Percentiles rank a stretch among this genome's conserved stretches.
Conservation (phyloP, 176 grass and related monocot species). For the Lolium rigidum region DNA sequence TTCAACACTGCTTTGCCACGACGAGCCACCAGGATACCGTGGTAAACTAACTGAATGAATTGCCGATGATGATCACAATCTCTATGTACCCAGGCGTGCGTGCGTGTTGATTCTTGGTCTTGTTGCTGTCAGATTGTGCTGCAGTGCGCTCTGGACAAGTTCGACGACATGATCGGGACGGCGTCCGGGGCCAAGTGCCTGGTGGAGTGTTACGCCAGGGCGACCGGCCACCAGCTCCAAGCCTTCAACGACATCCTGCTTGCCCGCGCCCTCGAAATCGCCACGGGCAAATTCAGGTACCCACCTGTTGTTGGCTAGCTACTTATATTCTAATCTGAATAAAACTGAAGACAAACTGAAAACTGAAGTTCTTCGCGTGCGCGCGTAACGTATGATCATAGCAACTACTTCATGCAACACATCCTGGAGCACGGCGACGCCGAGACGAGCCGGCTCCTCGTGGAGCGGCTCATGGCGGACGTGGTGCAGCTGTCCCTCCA, state of each 20-base stretch:
- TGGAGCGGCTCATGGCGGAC: conserved; percentile 27
- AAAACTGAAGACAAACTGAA: background rate
- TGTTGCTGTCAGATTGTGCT: background rate
- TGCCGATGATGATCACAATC: background rate
- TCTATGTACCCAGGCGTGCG: background rate
- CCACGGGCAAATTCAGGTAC: conserved; percentile 3
- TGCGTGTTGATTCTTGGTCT: background rate
- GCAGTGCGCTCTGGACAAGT: background rate
- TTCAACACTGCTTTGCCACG: conserved; percentile 24
- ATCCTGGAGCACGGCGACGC: conserved; percentile 21
- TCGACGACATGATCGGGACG: background rate
- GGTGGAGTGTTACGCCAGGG: conserved; percentile 3
- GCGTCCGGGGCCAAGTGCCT: conserved; percentile 31
- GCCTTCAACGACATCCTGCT: background rate
- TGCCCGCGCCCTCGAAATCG: background rate
- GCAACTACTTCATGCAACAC: conserved; percentile 56
- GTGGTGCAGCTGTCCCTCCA: background rate
- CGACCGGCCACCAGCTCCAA: background rate
- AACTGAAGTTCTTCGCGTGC: background rate
- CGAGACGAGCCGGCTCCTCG: background rate
- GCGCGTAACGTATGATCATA: background rate
- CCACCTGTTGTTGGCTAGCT: background rate
- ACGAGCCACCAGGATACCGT: background rate
- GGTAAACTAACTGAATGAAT: background rate
- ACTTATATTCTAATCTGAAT: background rate